Evolutionary conservation across 805 yeast species (phyloP), one percentile per base, ranked within the genome.

Genomic region (Wickerhamiella slavikovae): DNA sequence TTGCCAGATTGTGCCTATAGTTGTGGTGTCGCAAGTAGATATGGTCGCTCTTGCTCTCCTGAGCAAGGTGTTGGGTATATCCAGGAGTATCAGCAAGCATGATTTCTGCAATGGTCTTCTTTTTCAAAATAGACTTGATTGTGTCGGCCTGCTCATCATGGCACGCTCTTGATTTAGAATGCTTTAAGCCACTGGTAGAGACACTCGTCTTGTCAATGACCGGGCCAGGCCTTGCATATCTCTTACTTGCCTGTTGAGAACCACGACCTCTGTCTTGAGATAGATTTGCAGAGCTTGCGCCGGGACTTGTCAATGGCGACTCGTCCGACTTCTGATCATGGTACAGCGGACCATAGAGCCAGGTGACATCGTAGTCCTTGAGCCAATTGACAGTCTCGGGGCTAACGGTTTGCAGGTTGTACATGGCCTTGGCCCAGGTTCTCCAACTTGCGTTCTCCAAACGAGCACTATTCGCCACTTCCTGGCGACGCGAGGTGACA

Each of bases 331-430:
- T 33, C 29, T 34, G 36, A 32, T 64, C 70, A 33, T 59, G 60
- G 32, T 67, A 59, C 15, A 70, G 57, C 0, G 99, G 99, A 1
- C 99, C 99, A 54, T 85, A 89, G 10, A 89, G 64, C 98, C 98
- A 89, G 1, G 95, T 82, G 8, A 89, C 94, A 50, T 89, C 99
- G 34, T 75, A 73, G 44, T 89, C 99, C 53, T 91, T 89, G 25
- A 80, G 70, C 99, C 99, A 89, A 51, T 89, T 85, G 27, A 89
- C 77, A 22, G 68, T 65, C 44, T 80, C 91, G 1, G 99, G 98
- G 13, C 83, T 69, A 5, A 85, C 78, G 0, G 98, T 89, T 17
- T 56, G 48, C 27, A 71, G 52, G 17, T 68, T 59, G 38, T 66
- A 63, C 40, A 74, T 65, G 29, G 77, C 62, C 52, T 83, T 82